These are phyloP conservation scores for Myotisia sp. DNA, from an alignment of 2,329 filamentous ascomycete genomes.

Conservation along the genomic window DNA sequence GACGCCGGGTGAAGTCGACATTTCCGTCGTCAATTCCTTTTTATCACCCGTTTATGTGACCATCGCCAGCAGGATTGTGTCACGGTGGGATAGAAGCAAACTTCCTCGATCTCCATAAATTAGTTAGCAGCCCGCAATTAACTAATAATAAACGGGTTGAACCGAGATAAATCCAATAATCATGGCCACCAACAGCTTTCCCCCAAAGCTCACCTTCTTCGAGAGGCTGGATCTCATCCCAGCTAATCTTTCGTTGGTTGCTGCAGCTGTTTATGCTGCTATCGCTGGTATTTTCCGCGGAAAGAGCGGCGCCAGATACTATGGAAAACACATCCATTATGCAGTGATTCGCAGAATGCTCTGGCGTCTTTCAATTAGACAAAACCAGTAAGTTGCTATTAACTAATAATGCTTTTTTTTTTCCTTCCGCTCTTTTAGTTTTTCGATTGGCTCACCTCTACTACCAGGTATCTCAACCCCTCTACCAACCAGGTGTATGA, in stretches of 20 bases:
- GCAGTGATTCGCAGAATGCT: conserved; percentile 20
- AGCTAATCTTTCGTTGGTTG: conserved; percentile 16
- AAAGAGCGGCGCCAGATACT: conserved; percentile 22
- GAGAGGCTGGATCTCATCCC: conserved; percentile 23
- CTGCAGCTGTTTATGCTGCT: conserved; percentile 18
- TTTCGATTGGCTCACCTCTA: background rate
- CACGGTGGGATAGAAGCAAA: too few species aligned
- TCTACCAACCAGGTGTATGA: conserved; percentile 19
- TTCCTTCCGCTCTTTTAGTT: too few species aligned
- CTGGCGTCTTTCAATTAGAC: conserved; percentile 16
- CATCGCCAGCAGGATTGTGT: too few species aligned
- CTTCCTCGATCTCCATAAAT: too few species aligned
- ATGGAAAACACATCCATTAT: conserved; percentile 22
- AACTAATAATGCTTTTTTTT: background rate
- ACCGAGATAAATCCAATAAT: too few species aligned
- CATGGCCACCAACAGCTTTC: conserved; percentile 9
- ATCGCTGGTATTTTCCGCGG: conserved; percentile 28
- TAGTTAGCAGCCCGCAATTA: too few species aligned
- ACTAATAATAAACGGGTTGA: too few species aligned
- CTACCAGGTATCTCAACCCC: conserved; percentile 2
- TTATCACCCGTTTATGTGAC: too few species aligned
- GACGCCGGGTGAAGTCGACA: too few species aligned
- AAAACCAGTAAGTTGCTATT: conserved; percentile 20
- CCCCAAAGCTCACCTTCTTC: conserved; percentile 19
- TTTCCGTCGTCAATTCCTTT: too few species aligned